Conservation (phyloP, 148 eudicot species). For the Heliamphora exappendiculata region DNA sequence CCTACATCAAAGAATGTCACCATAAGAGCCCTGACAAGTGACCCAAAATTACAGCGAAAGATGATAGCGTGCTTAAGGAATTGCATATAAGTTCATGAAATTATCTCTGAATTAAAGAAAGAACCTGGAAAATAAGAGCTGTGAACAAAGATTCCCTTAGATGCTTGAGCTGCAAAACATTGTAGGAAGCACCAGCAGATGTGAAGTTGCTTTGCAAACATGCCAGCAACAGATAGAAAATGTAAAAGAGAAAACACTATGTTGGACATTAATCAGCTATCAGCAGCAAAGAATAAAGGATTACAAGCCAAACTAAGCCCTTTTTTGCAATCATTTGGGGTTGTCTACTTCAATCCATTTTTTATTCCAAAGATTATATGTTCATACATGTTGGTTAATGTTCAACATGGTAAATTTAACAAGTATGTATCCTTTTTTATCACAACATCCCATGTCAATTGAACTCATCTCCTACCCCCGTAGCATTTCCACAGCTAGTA, state of each 20-base stretch:
- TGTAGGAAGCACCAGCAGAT: constrained; percentile 1
- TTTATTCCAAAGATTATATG: no score
- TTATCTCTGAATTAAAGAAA: neutral
- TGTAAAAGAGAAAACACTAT: neutral
- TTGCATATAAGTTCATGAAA: constrained; percentile 5
- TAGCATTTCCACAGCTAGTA: no score
- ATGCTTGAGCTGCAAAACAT: constrained; percentile 36
- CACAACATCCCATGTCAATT: no score
- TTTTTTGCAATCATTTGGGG: no score
- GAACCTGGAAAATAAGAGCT: constrained; percentile 43
- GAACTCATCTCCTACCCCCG: no score
- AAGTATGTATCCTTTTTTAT: no score
- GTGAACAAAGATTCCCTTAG: constrained; percentile 38
- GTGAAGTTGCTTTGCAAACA: neutral
- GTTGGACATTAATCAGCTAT: neutral
- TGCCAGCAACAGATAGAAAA: neutral
- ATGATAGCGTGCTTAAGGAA: neutral
- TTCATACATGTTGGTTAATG: no score
- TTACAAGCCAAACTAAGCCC: no score
- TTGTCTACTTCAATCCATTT: no score
- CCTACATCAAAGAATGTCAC: constrained; percentile 27
- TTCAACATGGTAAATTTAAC: no score
- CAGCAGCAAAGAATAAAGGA: neutral
- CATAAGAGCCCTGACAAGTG: neutral
- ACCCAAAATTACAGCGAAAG: neutral